Evolutionary conservation across 345 rosid species (phyloP).

Genomic region (Acer negundo): DNA sequence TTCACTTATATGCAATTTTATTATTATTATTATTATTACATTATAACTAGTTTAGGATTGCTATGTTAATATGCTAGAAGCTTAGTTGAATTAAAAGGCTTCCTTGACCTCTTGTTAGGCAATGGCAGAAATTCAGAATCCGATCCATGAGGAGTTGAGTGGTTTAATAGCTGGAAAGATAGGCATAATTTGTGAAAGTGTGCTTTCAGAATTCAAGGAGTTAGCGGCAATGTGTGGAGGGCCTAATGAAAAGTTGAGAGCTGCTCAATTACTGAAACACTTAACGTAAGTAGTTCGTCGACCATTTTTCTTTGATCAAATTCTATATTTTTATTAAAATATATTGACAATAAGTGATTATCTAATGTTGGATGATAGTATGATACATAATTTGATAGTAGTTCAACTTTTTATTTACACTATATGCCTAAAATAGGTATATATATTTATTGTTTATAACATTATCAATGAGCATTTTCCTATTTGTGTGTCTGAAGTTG

Average conservation of each 20-base stretch:
- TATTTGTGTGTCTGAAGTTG: background rate
- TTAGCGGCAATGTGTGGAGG: constrained; percentile 17
- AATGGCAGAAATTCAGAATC: constrained; percentile 10
- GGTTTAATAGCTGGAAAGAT: constrained; percentile 12
- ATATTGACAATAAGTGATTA: background rate
- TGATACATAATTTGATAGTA: background rate
- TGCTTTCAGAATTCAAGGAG: constrained; percentile 21
- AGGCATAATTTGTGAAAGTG: constrained; percentile 17
- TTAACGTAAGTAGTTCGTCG: constrained; percentile 66
- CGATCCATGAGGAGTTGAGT: constrained; percentile 15
- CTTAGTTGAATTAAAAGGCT: constrained; percentile 3
- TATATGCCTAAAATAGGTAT: background rate
- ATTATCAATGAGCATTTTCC: background rate
- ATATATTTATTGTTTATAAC: background rate
- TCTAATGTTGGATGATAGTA: background rate
- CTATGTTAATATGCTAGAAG: background rate
- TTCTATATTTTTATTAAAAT: background rate
- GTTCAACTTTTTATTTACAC: background rate
- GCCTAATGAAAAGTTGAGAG: constrained; percentile 71
- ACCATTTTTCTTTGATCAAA: background rate
- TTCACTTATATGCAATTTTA: background rate
- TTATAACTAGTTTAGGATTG: background rate
- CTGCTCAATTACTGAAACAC: constrained; percentile 52
- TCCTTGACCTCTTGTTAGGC: constrained; percentile 9
- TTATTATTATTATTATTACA: background rate